Evolutionary conservation across 768 basidiomycete species (phyloP), one percentile per base, ranked within the genome.

Genomic region (Naematelia encephala): DNA sequence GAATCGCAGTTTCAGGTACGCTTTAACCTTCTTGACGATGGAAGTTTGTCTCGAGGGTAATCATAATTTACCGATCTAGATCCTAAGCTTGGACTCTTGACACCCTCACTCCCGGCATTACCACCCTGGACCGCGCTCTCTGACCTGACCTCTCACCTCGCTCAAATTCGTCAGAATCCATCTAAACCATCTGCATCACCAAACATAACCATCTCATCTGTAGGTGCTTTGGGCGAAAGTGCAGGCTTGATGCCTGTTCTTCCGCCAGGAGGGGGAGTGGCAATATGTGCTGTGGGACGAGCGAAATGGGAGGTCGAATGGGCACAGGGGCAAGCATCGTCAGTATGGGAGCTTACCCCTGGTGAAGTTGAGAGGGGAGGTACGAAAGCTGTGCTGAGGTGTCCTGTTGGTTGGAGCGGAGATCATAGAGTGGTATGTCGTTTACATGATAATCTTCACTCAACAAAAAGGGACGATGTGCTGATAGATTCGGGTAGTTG

Each of bases 361-460:
- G 54, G 50, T 49, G 55, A 64, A 29, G 67, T 74, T 14, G 50
- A 59, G 26, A 47, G 21, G 8, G 63, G 54, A 1, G 69, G 72
- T 2, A 56, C 42, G 29, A 53, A 43, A 53, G 68, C 67, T 19
- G 69, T 71, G 14, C 48, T 74, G 50, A 53, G 61, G 27, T 60
- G 51, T 50, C 60, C 65, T 19, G 72, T 74, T 0, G 69, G 69
- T 3, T 74, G 72, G 72, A 69, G 67, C 56, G 72, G 67, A 19
- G 72, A 74, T 64, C 72, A 74, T 66, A 54, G 72, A 14, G 62
- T 74, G 8, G 34, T n/a, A n/a, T n/a, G n/a, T n/a, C n/a, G n/a
- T n/a, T n/a, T n/a, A n/a, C n/a, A n/a, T n/a, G n/a, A n/a, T n/a
- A n/a, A n/a, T n/a, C n/a, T n/a, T n/a, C n/a, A n/a, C n/a, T n/a